Conservation (phyloP, 2,329 filamentous ascomycete genomes). For the Diaporthe destruens region DNA sequence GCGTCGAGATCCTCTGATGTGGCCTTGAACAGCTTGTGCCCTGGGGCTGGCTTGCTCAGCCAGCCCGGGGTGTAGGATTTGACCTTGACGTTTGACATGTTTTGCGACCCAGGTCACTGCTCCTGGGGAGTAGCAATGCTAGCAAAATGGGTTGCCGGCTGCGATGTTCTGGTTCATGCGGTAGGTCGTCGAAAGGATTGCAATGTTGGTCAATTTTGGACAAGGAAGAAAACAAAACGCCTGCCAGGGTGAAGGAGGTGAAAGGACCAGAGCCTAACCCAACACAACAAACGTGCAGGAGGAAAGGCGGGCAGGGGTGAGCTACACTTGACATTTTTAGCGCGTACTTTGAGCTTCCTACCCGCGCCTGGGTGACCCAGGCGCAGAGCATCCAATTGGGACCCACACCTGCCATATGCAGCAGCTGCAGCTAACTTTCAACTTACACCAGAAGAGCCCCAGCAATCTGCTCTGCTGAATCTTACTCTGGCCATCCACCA, state of each 20-base stretch:
- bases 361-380: conserved; percentile 1
- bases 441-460: conserved; percentile 9
- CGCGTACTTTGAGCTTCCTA: conserved; percentile 38
- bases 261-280: neutral
- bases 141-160: conserved; percentile 24
- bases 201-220: neutral
- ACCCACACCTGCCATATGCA: conserved; percentile 36
- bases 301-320: conserved; percentile 32
- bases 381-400: neutral
- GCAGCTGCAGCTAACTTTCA: conserved; percentile 27
- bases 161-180: conserved; percentile 24
- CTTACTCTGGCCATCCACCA: neutral
- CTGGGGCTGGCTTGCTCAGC: conserved; percentile 83
- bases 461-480: neutral
- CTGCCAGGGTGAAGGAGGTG: conserved; percentile 5
- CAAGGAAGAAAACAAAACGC: neutral
- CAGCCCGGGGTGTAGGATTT: conserved; percentile 88
- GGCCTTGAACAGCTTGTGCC: conserved; percentile 80
- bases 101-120: conserved; percentile 44
- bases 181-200: neutral
- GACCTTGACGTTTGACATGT: conserved; percentile 80
- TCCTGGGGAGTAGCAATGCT: conserved; percentile 28
- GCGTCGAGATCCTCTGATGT: conserved; percentile 51
- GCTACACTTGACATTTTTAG: conserved; percentile 41
- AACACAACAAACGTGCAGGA: conserved; percentile 26